phyloP scores from a whole-genome alignment of 176 grass and related monocot genomes.

The Poa annua region DNA sequence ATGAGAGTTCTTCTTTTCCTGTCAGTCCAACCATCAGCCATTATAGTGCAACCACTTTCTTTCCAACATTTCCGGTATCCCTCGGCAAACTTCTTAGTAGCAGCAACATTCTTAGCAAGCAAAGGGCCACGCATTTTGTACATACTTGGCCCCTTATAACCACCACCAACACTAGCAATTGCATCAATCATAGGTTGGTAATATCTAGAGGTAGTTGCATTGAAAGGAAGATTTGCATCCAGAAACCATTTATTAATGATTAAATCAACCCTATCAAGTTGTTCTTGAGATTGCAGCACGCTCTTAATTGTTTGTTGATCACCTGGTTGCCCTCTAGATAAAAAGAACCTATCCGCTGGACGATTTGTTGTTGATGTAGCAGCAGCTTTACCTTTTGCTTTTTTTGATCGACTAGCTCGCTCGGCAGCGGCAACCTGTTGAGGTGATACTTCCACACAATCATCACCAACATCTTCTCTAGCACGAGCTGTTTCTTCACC shows the following conservation, averaged over 20 bases:
- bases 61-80: slow-evolving; percentile 2
- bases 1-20: background rate
- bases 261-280: background rate
- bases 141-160: slow-evolving; percentile 33
- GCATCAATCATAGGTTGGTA: background rate
- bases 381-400: background rate
- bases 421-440: background rate
- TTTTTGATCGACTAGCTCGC: background rate
- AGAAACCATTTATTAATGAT: background rate
- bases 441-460: background rate
- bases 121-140: slow-evolving; percentile 13
- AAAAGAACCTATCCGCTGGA: no score
- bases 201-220: background rate
- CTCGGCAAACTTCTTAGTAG: slow-evolving; percentile 20
- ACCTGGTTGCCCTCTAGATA: background rate
- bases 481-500: background rate
- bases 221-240: slow-evolving; percentile 30
- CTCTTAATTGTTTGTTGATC: background rate
- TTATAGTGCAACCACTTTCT: slow-evolving; percentile 29
- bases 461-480: background rate
- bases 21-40: slow-evolving; percentile 30
- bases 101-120: background rate
- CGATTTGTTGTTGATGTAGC: background rate
- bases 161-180: background rate
- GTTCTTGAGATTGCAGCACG: background rate